A percentile compares a stretch with the other conserved stretches of the same genome.
phyloP scores from a whole-genome alignment of 2,329 filamentous ascomycete species.

The Sporothrix pseudoabietina region DNA sequence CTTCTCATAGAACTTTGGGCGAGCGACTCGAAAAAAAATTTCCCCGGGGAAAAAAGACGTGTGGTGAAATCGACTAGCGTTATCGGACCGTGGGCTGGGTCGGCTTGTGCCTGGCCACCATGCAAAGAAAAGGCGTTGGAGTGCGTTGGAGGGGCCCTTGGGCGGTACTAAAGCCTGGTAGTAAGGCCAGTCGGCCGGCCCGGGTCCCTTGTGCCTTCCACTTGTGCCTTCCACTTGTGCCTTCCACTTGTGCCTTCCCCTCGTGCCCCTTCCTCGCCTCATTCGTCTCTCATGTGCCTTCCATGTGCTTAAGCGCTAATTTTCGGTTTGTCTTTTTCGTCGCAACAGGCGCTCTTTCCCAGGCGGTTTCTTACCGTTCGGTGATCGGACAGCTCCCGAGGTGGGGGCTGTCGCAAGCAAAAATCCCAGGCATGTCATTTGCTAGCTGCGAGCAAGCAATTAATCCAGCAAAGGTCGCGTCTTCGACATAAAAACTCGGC shows the following conservation, averaged over 20 bases:
- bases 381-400: neutral
- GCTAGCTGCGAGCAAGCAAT: neutral
- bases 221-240: neutral
- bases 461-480: neutral
- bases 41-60: slow-evolving; percentile 20
- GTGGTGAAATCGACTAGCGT: slow-evolving; percentile 29
- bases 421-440: neutral
- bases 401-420: neutral
- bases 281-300: neutral
- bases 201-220: slow-evolving; percentile 7
- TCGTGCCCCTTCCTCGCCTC: neutral
- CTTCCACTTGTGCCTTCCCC: slow-evolving; percentile 5
- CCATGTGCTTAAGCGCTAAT: neutral
- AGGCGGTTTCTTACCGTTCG: neutral
- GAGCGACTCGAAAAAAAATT: slow-evolving; percentile 30
- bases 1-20: slow-evolving; percentile 12
- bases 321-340: neutral
- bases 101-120: slow-evolving; percentile 13
- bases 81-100: slow-evolving; percentile 28
- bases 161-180: neutral
- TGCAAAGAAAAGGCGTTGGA: neutral
- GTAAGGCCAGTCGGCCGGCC: neutral
- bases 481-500: neutral
- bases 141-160: neutral
- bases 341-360: neutral